These are phyloP conservation scores for Exophiala sideris DNA, from an alignment of 2,329 filamentous ascomycete genomes.

Conservation along the genomic window DNA sequence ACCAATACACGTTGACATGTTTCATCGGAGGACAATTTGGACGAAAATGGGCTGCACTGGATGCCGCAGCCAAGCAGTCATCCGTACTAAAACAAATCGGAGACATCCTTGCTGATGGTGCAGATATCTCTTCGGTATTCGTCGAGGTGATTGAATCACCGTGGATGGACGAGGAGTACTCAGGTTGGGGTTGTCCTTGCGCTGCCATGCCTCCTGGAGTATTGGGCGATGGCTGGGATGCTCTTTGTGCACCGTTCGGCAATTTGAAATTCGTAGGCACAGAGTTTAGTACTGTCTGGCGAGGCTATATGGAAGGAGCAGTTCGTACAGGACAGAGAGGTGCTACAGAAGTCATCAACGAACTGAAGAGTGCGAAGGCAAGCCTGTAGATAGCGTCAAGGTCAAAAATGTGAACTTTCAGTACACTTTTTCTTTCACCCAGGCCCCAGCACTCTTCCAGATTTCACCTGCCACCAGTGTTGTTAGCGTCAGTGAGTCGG, in stretches of 20 bases:
- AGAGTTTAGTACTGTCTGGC: slow-evolving; percentile 53
- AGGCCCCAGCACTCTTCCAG: no score
- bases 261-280: slow-evolving; percentile 55
- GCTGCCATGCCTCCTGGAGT: slow-evolving; percentile 39
- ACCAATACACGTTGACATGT: slow-evolving; percentile 36
- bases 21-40: slow-evolving; percentile 40
- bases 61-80: slow-evolving; percentile 26
- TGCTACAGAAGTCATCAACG: slow-evolving; percentile 40
- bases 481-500: no score
- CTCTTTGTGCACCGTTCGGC: slow-evolving; percentile 36
- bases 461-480: no score
- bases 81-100: slow-evolving; percentile 34
- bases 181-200: slow-evolving; percentile 43
- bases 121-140: slow-evolving; percentile 16
- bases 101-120: slow-evolving; percentile 29
- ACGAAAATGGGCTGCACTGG: slow-evolving; percentile 33
- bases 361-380: slow-evolving; percentile 30
- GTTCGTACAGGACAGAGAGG: slow-evolving; percentile 49
- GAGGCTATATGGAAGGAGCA: slow-evolving; percentile 59
- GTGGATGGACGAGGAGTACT: slow-evolving; percentile 40
- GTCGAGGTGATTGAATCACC: slow-evolving; percentile 30
- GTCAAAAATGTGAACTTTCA: no score
- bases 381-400: not conserved
- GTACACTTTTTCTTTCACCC: no score
- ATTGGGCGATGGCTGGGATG: slow-evolving; percentile 34